phyloP scores from a whole-genome alignment of 768 basidiomycete genomes.

The Lentinula raphanica region DNA sequence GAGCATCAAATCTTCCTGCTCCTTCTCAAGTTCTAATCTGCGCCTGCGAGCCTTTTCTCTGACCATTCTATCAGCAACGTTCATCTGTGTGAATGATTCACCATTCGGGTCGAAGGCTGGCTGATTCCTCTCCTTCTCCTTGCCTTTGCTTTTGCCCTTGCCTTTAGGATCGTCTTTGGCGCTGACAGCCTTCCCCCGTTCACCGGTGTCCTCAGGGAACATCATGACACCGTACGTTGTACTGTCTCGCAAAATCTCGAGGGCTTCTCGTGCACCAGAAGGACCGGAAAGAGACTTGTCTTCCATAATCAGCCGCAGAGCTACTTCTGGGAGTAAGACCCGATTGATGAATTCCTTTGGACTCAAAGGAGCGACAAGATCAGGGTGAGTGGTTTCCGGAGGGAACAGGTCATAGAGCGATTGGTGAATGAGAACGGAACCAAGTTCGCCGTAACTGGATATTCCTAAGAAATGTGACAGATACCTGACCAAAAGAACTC shows the following conservation, averaged over 20 bases:
- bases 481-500: slow-evolving; percentile 28
- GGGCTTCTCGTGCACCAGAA: slow-evolving; percentile 36
- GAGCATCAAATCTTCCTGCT: slow-evolving; percentile 19
- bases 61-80: slow-evolving; percentile 44
- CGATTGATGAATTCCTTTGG: slow-evolving; percentile 74
- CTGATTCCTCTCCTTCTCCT: not conserved
- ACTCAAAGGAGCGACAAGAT: slow-evolving; percentile 58
- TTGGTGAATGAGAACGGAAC: slow-evolving; percentile 75
- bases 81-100: slow-evolving; percentile 26
- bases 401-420: slow-evolving; percentile 75
- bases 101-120: not conserved
- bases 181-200: slow-evolving; percentile 24
- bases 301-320: slow-evolving; percentile 73
- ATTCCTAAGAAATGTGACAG: not conserved
- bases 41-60: slow-evolving; percentile 51
- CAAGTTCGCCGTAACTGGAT: slow-evolving; percentile 78
- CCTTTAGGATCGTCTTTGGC: slow-evolving; percentile 3
- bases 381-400: slow-evolving; percentile 46
- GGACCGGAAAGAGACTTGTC: slow-evolving; percentile 51
- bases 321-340: slow-evolving; percentile 88
- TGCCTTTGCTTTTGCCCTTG: slow-evolving; percentile 15
- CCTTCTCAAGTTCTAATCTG: slow-evolving; percentile 44
- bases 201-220: slow-evolving; percentile 65
- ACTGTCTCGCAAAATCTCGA: slow-evolving; percentile 66
- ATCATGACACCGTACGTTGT: slow-evolving; percentile 79